Percentiles rank a stretch among this genome's conserved stretches.
phyloP scores from a whole-genome alignment of 2,329 filamentous ascomycete genomes.

The Pyrenochaeta sp. region DNA sequence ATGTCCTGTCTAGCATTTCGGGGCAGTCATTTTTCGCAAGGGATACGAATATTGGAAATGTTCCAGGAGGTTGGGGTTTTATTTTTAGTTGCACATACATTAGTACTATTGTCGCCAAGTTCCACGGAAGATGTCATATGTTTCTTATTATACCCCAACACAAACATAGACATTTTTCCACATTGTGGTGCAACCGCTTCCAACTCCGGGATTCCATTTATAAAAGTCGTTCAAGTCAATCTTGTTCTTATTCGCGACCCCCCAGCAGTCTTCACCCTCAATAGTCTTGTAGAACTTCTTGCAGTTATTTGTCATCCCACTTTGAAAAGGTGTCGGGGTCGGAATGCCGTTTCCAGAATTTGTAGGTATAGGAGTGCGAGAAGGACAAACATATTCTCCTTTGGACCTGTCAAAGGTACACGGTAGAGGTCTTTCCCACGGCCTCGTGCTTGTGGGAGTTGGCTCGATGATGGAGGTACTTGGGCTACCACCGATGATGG shows the following conservation, averaged over 20 bases:
- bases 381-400: too few species aligned
- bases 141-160: constrained; percentile 2
- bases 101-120: too few species aligned
- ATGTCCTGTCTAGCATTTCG: too few species aligned
- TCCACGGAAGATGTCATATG: too few species aligned
- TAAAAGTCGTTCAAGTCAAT: constrained; percentile 10
- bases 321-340: constrained; percentile 7
- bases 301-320: constrained; percentile 9
- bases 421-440: too few species aligned
- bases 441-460: background rate
- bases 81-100: too few species aligned
- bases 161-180: background rate
- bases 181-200: constrained; percentile 1
- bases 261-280: constrained; percentile 4
- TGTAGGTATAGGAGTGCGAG: background rate
- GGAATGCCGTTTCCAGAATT: constrained; percentile 4
- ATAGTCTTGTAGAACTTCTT: constrained; percentile 8
- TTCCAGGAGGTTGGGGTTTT: too few species aligned
- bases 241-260: constrained; percentile 7
- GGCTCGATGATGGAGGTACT: background rate
- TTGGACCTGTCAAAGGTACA: too few species aligned
- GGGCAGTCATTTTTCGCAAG: too few species aligned
- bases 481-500: too few species aligned
- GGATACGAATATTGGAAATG: too few species aligned
- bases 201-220: constrained; percentile 13